Evolutionary conservation across 148 eudicot species (phyloP).

Genomic region (Pouteria glomerata): DNA sequence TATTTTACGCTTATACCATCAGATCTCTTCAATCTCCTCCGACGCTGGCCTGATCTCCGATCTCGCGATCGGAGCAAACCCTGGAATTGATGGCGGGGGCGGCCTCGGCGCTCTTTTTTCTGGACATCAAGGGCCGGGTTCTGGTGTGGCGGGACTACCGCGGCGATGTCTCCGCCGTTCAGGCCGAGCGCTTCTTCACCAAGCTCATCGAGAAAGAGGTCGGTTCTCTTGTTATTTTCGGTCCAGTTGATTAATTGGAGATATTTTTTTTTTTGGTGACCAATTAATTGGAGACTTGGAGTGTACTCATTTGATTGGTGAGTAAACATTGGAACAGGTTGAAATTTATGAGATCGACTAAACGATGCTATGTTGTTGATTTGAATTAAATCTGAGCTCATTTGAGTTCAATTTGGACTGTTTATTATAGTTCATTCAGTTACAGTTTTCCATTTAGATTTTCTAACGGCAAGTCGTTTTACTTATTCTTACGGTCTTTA

Average conservation of each 20-base stretch:
- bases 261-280: too few relatives aligned
- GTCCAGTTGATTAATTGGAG: too few relatives aligned
- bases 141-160: conserved; percentile 93
- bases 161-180: conserved; percentile 67
- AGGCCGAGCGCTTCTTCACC: conserved; percentile 87
- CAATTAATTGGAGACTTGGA: background rate
- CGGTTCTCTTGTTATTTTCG: too few relatives aligned
- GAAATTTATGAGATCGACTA: background rate
- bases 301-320: too few relatives aligned
- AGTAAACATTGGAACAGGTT: too few relatives aligned
- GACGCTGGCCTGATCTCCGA: too few relatives aligned
- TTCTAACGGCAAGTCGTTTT: background rate
- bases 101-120: conserved; percentile 85
- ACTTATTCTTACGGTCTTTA: background rate
- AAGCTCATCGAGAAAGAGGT: conserved; percentile 86
- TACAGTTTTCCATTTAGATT: background rate
- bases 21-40: too few relatives aligned
- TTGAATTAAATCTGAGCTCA: background rate
- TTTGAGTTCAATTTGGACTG: background rate
- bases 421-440: too few relatives aligned
- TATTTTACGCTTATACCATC: too few relatives aligned
- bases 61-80: background rate
- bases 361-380: background rate
- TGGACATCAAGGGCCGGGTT: conserved; percentile 87
- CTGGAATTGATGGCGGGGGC: conserved; percentile 70